Percentiles rank a stretch among this genome's conserved stretches.
Evolutionary conservation across 2,329 filamentous ascomycete species (phyloP).

Genomic region (Penicillium italicum): DNA sequence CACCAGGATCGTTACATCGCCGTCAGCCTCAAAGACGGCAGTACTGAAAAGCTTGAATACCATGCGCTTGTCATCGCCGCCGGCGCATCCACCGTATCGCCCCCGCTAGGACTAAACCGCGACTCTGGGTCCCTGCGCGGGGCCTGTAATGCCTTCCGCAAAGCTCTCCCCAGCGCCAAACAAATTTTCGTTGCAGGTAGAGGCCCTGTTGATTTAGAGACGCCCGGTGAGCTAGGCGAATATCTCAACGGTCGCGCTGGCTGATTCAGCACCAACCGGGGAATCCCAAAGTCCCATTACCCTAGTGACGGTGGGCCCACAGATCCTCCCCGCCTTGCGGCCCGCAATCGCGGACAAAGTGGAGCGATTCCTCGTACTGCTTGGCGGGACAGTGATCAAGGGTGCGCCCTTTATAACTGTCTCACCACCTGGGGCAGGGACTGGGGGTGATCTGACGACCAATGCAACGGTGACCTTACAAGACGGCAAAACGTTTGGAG

Average conservation of each 20-base stretch:
- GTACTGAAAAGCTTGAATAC: slow-evolving; percentile 30
- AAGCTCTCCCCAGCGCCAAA: slow-evolving; percentile 39
- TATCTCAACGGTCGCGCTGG: slow-evolving; percentile 49
- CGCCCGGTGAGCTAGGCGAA: slow-evolving; percentile 51
- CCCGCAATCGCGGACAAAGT: slow-evolving; percentile 30
- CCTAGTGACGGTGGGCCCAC: slow-evolving; percentile 37
- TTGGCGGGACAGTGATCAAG: slow-evolving; percentile 50
- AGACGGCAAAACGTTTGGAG: slow-evolving; percentile 38
- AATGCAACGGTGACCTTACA: slow-evolving; percentile 40
- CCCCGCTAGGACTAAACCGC: slow-evolving; percentile 41
- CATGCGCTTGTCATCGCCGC: slow-evolving; percentile 51
- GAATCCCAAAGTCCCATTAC: slow-evolving; percentile 44
- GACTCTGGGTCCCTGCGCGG: slow-evolving; percentile 34
- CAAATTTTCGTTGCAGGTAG: slow-evolving; percentile 42
- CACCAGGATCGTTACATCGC: slow-evolving; percentile 29
- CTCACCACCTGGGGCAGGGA: slow-evolving; percentile 29
- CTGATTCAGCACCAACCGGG: slow-evolving; percentile 30
- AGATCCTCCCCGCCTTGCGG: slow-evolving; percentile 44
- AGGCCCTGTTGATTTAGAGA: slow-evolving; percentile 42
- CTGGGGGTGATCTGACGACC: slow-evolving; percentile 18
- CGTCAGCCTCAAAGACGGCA: slow-evolving; percentile 14
- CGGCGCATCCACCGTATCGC: slow-evolving; percentile 46
- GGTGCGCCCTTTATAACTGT: slow-evolving; percentile 39
- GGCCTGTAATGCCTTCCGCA: slow-evolving; percentile 42
- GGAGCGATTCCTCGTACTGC: slow-evolving; percentile 40